These are phyloP conservation scores for Scenedesmus sp. DNA, from an alignment of 163 green algal genomes.

Conservation along the genomic window DNA sequence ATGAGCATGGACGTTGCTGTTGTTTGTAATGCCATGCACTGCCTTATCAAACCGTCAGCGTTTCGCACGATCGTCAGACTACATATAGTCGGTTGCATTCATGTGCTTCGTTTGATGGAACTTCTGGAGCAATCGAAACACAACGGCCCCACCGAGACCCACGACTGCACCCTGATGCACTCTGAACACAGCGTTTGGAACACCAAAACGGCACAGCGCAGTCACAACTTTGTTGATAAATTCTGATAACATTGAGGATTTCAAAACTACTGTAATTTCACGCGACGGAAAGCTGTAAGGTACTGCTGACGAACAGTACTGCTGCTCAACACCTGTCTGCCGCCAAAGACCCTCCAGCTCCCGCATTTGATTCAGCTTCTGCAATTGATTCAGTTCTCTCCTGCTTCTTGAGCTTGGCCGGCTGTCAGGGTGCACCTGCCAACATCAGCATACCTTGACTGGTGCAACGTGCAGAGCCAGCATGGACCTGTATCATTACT, in stretches of 20 bases:
- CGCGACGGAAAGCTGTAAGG: not conserved
- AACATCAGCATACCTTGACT: not conserved
- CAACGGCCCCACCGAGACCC: too few species aligned
- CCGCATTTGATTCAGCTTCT: not conserved
- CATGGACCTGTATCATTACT: constrained; percentile 23
- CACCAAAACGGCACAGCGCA: too few species aligned
- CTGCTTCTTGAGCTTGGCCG: not conserved
- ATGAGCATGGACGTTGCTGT: too few species aligned
- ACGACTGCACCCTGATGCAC: too few species aligned
- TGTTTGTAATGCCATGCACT: too few species aligned
- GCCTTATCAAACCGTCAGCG: too few species aligned
- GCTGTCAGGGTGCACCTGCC: not conserved
- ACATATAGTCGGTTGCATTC: too few species aligned
- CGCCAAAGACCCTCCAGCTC: not conserved
- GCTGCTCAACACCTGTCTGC: not conserved
- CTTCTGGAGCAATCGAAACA: too few species aligned
- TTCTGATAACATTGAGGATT: not conserved
- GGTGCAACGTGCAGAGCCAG: not conserved
- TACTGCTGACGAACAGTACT: not conserved
- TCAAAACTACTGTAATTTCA: not conserved
- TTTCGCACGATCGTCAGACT: too few species aligned
- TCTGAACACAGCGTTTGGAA: too few species aligned
- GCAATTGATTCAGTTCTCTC: not conserved
- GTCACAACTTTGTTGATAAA: not conserved
- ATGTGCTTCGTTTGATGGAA: too few species aligned